Evolutionary conservation across 2,329 filamentous ascomycete species (phyloP), one percentile per base, ranked within the genome.

Genomic region (Ophiosphaerella narmari): DNA sequence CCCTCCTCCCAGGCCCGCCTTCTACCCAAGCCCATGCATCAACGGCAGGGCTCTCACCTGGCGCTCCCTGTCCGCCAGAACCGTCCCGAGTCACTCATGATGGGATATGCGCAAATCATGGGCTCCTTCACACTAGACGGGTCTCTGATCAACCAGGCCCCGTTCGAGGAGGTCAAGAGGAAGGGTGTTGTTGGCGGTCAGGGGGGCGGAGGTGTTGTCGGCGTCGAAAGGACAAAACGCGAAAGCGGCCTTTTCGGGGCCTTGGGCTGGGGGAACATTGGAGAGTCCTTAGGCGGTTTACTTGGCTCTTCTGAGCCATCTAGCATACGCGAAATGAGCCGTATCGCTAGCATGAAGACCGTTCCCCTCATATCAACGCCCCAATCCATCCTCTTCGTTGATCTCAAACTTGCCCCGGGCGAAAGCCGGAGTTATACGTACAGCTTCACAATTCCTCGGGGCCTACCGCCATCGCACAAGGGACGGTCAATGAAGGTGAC

Each of bases 81-180:
- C 55, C 61, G 65, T 78, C 86, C 90, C 0, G 92, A 97, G 70
- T 87, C 88, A 1, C 77, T 99, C 46, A 95, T 99, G 86, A 99
- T 99, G 94, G 94, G 92, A 0, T 99, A 96, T 74, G 93, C 90
- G 2, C 94, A 99, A 64, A 85, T 97, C 2, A 89, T 91, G 72
- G 94, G 94, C 4, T 92, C 90, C 0, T 99, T 99, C 63, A 91
- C 86, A 0, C 77, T 99, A 6, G 94, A 99, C 67, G 91, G 91
- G 0, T 96, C 94, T 1, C 77, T 99, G 18, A 86, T 99, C 52
- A 93, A 95, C 63, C 86, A 95, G 34, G 86, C 86, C 0, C 90
- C 90, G 0, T 99, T 99, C 64, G 94, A 99, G 68, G 90, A 95
- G 64, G 92, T 97, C 34, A 99, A 99, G 73, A 84, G 92, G 51